Evolutionary conservation across 495 filamentous ascomycete genomes (phyloP).

Genomic region (Annulohypoxylon maeteangense): DNA sequence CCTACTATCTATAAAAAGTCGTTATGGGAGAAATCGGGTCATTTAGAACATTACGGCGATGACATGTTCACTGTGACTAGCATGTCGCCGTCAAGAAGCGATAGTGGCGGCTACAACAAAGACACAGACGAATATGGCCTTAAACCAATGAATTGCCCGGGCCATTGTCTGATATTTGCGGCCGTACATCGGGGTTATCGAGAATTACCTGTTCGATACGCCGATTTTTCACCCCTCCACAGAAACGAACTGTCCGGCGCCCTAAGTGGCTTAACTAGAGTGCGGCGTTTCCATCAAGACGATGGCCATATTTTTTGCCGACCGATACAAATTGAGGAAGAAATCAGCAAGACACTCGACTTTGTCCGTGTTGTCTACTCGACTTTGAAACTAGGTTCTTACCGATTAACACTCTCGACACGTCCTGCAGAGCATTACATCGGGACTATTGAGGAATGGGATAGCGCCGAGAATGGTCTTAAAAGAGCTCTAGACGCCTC

Average conservation of each 20-base stretch:
- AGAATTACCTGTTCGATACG: slow-evolving; percentile 88
- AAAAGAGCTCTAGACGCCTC: slow-evolving; percentile 73
- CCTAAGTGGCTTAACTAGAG: slow-evolving; percentile 85
- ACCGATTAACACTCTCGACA: slow-evolving; percentile 83
- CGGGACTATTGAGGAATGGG: slow-evolving; percentile 82
- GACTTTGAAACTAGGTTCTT: slow-evolving; percentile 77
- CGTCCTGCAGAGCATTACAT: slow-evolving; percentile 81
- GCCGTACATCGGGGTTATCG: slow-evolving; percentile 77
- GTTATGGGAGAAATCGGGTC: slow-evolving; percentile 88
- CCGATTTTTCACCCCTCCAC: slow-evolving; percentile 92
- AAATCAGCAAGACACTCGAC: slow-evolving; percentile 80
- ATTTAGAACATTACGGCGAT: slow-evolving; percentile 93
- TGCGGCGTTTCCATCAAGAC: slow-evolving; percentile 95
- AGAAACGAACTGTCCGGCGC: slow-evolving; percentile 90
- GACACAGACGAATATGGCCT: slow-evolving; percentile 86
- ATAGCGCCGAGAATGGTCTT: slow-evolving; percentile 79
- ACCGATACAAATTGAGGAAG: slow-evolving; percentile 80
- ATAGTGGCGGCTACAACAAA: slow-evolving; percentile 48
- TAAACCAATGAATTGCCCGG: slow-evolving; percentile 98
- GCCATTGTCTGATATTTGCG: slow-evolving; percentile 88
- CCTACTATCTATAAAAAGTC: slow-evolving; percentile 94
- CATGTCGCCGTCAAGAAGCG: slow-evolving; percentile 55
- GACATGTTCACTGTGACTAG: slow-evolving; percentile 92
- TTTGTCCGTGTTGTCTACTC: slow-evolving; percentile 84
- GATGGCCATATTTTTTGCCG: slow-evolving; percentile 96